Percentiles rank a stretch among this genome's conserved stretches.
phyloP scores from a whole-genome alignment of 495 filamentous ascomycete genomes.

The Lasiosphaeria hispida region DNA sequence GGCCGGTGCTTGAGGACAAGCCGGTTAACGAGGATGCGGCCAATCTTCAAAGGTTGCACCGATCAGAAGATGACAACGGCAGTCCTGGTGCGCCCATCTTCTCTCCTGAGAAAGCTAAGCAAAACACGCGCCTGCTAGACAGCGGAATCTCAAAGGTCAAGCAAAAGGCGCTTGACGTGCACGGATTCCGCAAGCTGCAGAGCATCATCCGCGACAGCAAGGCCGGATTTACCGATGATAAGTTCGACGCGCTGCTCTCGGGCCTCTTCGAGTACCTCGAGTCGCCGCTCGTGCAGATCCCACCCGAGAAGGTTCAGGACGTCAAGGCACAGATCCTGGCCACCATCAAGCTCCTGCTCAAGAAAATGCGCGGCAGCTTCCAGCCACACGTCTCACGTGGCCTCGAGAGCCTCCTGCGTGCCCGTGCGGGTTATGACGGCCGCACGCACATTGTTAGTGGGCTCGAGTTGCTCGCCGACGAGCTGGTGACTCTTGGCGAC shows the following conservation, averaged over 20 bases:
- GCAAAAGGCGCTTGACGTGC: conserved; percentile 71
- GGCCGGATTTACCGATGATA: conserved; percentile 52
- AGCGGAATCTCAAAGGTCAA: conserved; percentile 76
- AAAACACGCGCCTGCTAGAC: conserved; percentile 59
- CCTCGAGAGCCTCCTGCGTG: conserved; percentile 64
- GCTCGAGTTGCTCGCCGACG: conserved; percentile 52
- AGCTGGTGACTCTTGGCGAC: conserved; percentile 51
- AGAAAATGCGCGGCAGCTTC: conserved; percentile 62
- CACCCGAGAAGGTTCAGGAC: conserved; percentile 61
- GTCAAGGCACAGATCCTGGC: conserved; percentile 80
- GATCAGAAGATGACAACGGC: conserved; percentile 16
- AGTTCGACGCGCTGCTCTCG: conserved; percentile 70
- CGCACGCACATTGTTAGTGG: conserved; percentile 54
- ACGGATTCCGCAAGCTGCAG: conserved; percentile 86
- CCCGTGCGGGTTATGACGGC: conserved; percentile 59
- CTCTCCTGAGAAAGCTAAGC: conserved; percentile 51
- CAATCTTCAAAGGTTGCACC: conserved; percentile 29
- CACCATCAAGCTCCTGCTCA: conserved; percentile 75
- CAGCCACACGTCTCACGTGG: conserved; percentile 61
- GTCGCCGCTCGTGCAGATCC: conserved; percentile 41
- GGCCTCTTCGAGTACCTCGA: conserved; percentile 77
- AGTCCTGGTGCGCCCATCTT: conserved; percentile 20
- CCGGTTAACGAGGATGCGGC: conserved; percentile 53
- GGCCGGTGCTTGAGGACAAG: conserved; percentile 50
- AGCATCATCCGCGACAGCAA: conserved; percentile 71